These are phyloP conservation scores for Groenewaldozyma salmanticensis DNA, from an alignment of 805 yeast genomes.

Conservation along the genomic window DNA sequence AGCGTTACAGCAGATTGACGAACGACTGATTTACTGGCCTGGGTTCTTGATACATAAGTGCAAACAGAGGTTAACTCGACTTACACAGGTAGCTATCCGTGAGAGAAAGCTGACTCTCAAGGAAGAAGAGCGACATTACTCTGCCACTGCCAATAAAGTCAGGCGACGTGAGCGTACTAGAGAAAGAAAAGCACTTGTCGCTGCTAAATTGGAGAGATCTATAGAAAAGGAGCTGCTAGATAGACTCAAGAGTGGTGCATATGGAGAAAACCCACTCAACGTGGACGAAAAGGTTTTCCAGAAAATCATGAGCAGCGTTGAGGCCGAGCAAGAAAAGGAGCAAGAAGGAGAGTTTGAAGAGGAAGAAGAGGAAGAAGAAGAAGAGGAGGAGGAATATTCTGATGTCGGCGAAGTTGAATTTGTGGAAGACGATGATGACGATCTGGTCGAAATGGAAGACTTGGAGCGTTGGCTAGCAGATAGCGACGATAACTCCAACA, in stretches of 20 bases:
- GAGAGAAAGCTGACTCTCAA: conserved; percentile 87
- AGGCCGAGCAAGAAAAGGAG: conserved; percentile 52
- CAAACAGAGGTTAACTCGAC: conserved; percentile 88
- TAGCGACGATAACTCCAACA: conserved; percentile 25
- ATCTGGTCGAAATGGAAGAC: conserved; percentile 87
- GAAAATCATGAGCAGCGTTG: conserved; percentile 73
- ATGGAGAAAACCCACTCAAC: conserved; percentile 94
- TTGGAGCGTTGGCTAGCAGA: conserved; percentile 71
- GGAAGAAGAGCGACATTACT: conserved; percentile 88
- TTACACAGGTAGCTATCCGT: conserved; percentile 91
- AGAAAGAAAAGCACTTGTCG: conserved; percentile 92
- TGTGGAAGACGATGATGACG: conserved; percentile 66
- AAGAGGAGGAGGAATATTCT: conserved; percentile 40
- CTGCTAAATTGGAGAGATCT: conserved; percentile 93
- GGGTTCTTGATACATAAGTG: conserved; percentile 84
- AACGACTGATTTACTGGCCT: conserved; percentile 85
- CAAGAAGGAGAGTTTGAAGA: conserved; percentile 40
- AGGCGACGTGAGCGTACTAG: conserved; percentile 89
- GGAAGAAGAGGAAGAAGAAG: conserved; percentile 40
- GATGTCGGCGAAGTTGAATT: conserved; percentile 75
- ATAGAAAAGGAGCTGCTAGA: conserved; percentile 93
- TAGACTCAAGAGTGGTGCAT: conserved; percentile 93
- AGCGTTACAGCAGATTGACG: conserved; percentile 84
- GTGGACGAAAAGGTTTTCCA: conserved; percentile 96
- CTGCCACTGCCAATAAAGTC: conserved; percentile 88